Evolutionary conservation across 2,329 filamentous ascomycete genomes (phyloP), one percentile per base, ranked within the genome.

Genomic region (Arthrobotrys conoides): DNA sequence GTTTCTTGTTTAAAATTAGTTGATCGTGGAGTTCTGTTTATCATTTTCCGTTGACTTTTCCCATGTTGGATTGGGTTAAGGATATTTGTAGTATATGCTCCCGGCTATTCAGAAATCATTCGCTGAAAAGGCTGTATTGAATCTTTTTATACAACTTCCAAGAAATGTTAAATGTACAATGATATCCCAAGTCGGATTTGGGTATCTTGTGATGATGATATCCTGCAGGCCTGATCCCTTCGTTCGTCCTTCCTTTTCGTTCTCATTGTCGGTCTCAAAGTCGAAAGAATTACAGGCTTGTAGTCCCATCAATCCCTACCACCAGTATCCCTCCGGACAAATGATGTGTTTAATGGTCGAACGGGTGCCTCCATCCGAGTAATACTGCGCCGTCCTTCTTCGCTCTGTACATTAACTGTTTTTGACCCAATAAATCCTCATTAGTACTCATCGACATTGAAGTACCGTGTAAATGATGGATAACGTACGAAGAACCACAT

Each of bases 401-500:
- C 83, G 94, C 93, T 83, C 96, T 90, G 87, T 97, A 98, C 91
- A 97, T 94, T 84, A 97, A 87, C 94, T 97, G 83, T 44, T 78
- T n/a, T n/a, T 6, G 51, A 30, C n/a, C 53, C 14, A 30, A 20
- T 4, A 46, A 55, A 41, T 18, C 12, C 48, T 18, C 36, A 22
- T 65, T 59, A 57, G 38, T 36, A 8, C 44, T 48, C 64, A 64
- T 57, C 76, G 59, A 38, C n/a, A 67, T 33, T 64, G 48, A 51
- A 71, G 81, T 64, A 82, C 75, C 41, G 61, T 33, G 48, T 36
- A 69, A n/a, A 48, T 14, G 36, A 16, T 24, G 30, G 27, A 9
- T 12, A 16, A 71, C 92, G 84, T 89, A 98, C 94, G 85, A 96
- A 99, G 87, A 99, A 98, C 96, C 96, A 99, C 96, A 98, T 99